Conservation (phyloP, 768 basidiomycete species). For the Amylocystis lapponica region DNA sequence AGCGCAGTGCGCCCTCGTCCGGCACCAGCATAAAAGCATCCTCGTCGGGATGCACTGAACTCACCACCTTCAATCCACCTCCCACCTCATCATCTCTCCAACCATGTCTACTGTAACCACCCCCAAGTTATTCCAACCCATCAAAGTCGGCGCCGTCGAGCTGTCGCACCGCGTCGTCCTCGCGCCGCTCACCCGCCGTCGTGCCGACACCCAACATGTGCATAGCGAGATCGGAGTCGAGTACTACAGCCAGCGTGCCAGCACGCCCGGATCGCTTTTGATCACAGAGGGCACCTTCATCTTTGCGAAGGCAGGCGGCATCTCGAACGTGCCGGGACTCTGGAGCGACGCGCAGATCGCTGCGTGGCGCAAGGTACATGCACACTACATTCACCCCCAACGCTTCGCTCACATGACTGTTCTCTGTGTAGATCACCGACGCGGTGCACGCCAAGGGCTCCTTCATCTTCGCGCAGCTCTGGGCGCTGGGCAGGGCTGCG, state of each 20-base stretch:
- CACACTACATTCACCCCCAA: too few species aligned
- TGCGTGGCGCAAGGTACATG: slow-evolving; percentile 38
- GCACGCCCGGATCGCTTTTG: slow-evolving; percentile 41
- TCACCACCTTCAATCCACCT: too few species aligned
- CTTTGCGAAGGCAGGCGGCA: slow-evolving; percentile 40
- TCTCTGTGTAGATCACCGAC: slow-evolving; percentile 39
- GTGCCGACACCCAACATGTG: slow-evolving; percentile 29
- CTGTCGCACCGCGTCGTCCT: slow-evolving; percentile 46
- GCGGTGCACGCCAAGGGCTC: slow-evolving; percentile 36
- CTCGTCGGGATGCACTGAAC: too few species aligned
- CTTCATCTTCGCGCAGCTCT: slow-evolving; percentile 48
- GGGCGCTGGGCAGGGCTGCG: slow-evolving; percentile 46
- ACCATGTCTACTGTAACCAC: background rate
- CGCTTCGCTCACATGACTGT: too few species aligned
- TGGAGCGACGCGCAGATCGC: slow-evolving; percentile 48
- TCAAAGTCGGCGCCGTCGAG: slow-evolving; percentile 33
- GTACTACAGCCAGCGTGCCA: slow-evolving; percentile 43
- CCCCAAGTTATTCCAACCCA: slow-evolving; percentile 39
- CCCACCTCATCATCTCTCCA: too few species aligned
- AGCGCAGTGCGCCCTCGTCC: too few species aligned
- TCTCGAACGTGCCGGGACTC: slow-evolving; percentile 49
- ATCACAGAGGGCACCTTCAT: slow-evolving; percentile 53
- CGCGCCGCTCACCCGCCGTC: slow-evolving; percentile 43
- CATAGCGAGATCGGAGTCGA: slow-evolving; percentile 30
- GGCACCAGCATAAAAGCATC: too few species aligned